A percentile compares a stretch with the other conserved stretches of the same genome.
phyloP scores from a whole-genome alignment of 148 eudicot species.

The Chenopodium berlandieri region DNA sequence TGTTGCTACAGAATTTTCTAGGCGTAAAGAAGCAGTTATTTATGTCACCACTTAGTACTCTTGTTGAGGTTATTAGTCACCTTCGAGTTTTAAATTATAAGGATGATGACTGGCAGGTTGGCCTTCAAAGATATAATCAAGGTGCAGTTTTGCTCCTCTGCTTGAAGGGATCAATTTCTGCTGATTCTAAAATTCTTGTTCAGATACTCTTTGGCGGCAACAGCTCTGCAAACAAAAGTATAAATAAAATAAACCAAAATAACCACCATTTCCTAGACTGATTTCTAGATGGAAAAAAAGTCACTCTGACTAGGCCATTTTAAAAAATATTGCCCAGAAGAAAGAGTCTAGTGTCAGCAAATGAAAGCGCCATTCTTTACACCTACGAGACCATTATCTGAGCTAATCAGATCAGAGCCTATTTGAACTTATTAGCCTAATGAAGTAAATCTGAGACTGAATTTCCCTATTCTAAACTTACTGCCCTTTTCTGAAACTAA shows the following conservation, averaged over 20 bases:
- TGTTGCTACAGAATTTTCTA: neutral
- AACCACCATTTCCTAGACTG: neutral
- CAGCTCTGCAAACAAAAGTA: conserved; percentile 37
- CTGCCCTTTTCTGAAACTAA: too few species aligned
- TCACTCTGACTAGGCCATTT: neutral
- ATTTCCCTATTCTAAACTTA: too few species aligned
- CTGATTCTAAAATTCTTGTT: conserved; percentile 16
- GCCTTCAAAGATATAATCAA: neutral
- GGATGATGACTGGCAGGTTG: neutral
- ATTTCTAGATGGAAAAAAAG: neutral
- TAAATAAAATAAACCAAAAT: neutral
- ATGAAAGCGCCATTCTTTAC: too few species aligned
- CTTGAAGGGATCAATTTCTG: neutral
- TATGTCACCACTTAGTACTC: neutral
- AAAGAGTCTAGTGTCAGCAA: too few species aligned
- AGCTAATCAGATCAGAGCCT: too few species aligned
- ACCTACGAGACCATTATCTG: too few species aligned
- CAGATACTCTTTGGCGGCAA: conserved; percentile 49
- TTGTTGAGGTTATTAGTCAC: neutral
- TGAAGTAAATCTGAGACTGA: too few species aligned
- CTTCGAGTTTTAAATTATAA: neutral
- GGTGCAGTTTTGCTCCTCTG: neutral
- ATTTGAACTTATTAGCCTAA: too few species aligned
- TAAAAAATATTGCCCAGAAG: too few species aligned
- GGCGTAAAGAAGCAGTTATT: neutral